Base-by-base conservation (phyloP, 768 basidiomycete species). In the Amanita molliuscula region DNA sequence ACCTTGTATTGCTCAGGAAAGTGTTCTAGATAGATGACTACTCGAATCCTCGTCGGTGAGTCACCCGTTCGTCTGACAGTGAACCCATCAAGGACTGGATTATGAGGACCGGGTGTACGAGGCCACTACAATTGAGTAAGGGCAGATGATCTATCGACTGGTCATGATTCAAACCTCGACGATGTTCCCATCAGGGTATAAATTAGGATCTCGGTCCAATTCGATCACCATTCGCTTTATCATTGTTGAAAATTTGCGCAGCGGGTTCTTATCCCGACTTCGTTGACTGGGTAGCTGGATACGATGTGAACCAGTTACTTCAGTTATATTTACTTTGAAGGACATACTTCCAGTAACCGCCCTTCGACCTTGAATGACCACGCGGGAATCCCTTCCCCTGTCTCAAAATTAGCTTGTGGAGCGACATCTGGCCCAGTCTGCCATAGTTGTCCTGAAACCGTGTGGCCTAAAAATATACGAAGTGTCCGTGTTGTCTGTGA, bases 311-410 rank as follows among this genome's bases (percentile, higher is more conserved):
- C 35, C 23, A 18, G 9, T 31, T 28, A 34, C 36, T 25, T 31
- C 13, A 3, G 13, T 31, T 33, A 51, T 7, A 28, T 28, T 34
- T 31, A 33, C 36, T 7, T n/a, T 16, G 20, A 36, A 26, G 25
- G 3, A 67, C 78, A 47, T 52, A 84, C 87, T 76, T 88, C 87
- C 5, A 97, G 69, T 48, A 97, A 61, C 43, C 92, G 75, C 1
- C 93, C 93, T 56, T 97, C 94, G 35, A 96, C 75, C 62, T 79
- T 86, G 51, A 97, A 71, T 33, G 79, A 74, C 91, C 91, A 97
- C 0, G 89, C 87, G 3, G 93, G 88, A 38, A 94, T 84, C 1
- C 88, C 88, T 57, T 90, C 83, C 8, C 91, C 92, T 0, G 87
- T 90, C 54, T 92, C 88, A 48, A 88, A 77, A 52, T 81, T 65